Percentiles rank a stretch among this genome's conserved stretches.
These are phyloP conservation scores for Sonneratia alba DNA, from an alignment of 345 rosid species.

Conservation along the genomic window DNA sequence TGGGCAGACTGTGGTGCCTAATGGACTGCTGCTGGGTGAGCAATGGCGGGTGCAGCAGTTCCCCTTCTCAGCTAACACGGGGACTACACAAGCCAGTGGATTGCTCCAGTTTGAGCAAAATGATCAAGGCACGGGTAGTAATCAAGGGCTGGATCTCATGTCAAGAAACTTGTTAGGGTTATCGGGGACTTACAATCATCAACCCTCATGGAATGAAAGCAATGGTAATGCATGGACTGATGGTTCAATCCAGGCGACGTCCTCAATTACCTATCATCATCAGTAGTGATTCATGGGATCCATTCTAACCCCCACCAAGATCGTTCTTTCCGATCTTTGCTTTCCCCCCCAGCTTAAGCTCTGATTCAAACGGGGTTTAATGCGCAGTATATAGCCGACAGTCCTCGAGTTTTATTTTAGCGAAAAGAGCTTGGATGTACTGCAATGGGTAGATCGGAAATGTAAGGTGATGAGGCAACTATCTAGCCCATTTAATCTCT, in stretches of 20 bases:
- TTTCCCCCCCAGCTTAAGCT: background rate
- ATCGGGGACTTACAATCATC: background rate
- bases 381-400: background rate
- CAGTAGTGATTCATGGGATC: background rate
- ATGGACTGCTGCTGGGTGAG: constrained; percentile 13
- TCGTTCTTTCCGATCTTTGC: background rate
- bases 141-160: constrained; percentile 1
- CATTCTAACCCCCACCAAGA: background rate
- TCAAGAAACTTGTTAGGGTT: constrained; percentile 1
- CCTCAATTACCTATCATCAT: background rate
- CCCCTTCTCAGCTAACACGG: constrained; percentile 25
- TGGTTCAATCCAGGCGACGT: background rate
- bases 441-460: background rate
- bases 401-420: background rate
- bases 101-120: constrained; percentile 18
- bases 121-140: background rate
- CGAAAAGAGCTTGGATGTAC: background rate
- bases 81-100: constrained; percentile 14
- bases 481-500: background rate
- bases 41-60: constrained; percentile 24
- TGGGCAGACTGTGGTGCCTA: constrained; percentile 12
- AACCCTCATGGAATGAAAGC: background rate
- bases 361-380: background rate
- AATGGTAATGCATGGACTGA: background rate
- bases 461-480: background rate